Percentiles rank a stretch among this genome's conserved stretches.
Conservation (phyloP, 768 basidiomycete species). For the Pleurotus pulmonarius region DNA sequence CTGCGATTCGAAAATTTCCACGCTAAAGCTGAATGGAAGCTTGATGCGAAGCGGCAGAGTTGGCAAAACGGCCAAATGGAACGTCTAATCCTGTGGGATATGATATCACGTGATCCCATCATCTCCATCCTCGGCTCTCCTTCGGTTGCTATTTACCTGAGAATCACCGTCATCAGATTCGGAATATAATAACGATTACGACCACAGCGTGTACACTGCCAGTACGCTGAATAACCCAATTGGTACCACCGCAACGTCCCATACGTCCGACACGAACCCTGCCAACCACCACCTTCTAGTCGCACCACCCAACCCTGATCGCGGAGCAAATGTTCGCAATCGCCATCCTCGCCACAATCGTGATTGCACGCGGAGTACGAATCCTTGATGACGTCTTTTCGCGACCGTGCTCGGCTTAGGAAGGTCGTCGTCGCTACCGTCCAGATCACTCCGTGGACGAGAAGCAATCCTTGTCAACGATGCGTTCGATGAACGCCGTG, state of each 20-base stretch:
- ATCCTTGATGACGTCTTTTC: not conserved
- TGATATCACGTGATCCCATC: not conserved
- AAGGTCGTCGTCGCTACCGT: not conserved
- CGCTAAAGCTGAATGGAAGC: slow-evolving; percentile 8
- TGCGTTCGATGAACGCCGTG: not conserved
- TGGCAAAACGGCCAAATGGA: not conserved
- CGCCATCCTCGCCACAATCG: not conserved
- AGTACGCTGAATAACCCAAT: slow-evolving; percentile 32
- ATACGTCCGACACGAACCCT: slow-evolving; percentile 33
- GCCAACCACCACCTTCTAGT: slow-evolving; percentile 13
- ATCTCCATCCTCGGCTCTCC: not conserved
- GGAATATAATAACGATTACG: not conserved
- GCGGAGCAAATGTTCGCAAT: not conserved
- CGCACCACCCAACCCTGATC: not conserved
- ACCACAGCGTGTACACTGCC: not conserved
- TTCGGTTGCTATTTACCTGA: not conserved
- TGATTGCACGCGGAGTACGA: slow-evolving; percentile 2
- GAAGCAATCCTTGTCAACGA: too few relatives aligned
- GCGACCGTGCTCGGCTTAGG: not conserved
- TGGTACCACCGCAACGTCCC: slow-evolving; percentile 41
- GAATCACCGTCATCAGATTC: not conserved
- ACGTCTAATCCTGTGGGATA: slow-evolving; percentile 1
- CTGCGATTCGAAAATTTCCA: slow-evolving; percentile 7
- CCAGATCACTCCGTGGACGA: not conserved
- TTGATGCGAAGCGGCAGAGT: slow-evolving; percentile 1